Conservation (phyloP, 2,329 filamentous ascomycete genomes). For the Colletotrichum sp. region DNA sequence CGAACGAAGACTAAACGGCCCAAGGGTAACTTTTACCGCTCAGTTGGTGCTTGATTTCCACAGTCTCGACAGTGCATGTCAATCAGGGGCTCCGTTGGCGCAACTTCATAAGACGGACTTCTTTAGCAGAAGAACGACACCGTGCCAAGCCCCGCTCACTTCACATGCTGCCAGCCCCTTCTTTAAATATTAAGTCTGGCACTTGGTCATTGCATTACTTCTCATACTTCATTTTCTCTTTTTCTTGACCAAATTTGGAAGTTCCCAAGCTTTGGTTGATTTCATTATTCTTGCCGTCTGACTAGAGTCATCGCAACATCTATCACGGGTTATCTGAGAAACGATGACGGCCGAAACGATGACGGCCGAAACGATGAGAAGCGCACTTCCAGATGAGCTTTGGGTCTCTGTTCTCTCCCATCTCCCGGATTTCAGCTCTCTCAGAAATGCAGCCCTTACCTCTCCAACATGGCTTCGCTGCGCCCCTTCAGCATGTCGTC, state of each 20-base stretch:
- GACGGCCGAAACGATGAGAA: neutral
- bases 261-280: neutral
- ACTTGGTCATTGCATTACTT: neutral
- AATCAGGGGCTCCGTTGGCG: neutral
- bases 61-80: neutral
- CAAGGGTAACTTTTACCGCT: neutral
- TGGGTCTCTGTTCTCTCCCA: constrained; percentile 7
- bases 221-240: neutral
- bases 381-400: constrained; percentile 1
- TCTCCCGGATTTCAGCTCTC: neutral
- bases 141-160: neutral
- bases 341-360: neutral
- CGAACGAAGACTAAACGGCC: neutral
- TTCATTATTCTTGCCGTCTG: neutral
- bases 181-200: neutral
- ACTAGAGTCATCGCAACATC: neutral
- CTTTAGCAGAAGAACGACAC: neutral
- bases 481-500: constrained; percentile 11
- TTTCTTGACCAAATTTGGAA: neutral
- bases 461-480: constrained; percentile 1
- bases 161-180: neutral
- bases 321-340: neutral
- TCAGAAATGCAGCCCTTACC: constrained; percentile 5
- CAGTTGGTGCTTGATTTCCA: neutral
- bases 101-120: neutral